Evolutionary conservation across 139 green algal species (phyloP).

Genomic region (Chlorokybus atmophyticus): DNA sequence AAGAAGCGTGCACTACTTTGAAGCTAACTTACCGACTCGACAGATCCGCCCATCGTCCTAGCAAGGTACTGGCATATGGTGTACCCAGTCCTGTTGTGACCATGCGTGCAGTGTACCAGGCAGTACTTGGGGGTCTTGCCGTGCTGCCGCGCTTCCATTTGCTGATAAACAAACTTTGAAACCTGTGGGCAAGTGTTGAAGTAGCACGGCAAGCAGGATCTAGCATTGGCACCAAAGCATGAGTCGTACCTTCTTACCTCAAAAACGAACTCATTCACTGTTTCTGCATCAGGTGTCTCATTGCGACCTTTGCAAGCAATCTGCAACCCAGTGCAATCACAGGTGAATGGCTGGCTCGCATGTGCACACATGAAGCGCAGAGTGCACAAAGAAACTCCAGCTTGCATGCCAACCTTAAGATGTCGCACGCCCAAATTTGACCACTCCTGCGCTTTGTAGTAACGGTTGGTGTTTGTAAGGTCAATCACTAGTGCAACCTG

Average conservation of each 20-base stretch:
- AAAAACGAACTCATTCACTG: slow-evolving; percentile 12
- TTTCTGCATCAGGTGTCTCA: neutral
- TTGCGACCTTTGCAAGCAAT: neutral
- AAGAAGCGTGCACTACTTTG: slow-evolving; percentile 32
- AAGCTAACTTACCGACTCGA: no score
- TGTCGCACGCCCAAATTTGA: slow-evolving; percentile 29
- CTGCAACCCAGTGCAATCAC: no score
- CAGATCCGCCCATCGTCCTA: slow-evolving; percentile 19
- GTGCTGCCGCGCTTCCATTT: no score
- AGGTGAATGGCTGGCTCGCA: no score
- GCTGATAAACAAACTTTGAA: no score
- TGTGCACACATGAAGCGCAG: no score
- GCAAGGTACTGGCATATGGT: slow-evolving; percentile 52
- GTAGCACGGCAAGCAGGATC: no score
- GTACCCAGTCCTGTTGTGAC: slow-evolving; percentile 87
- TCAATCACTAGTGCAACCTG: slow-evolving; percentile 74
- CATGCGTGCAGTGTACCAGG: slow-evolving; percentile 95
- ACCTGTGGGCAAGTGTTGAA: no score
- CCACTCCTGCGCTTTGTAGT: slow-evolving; percentile 65
- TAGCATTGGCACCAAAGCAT: no score
- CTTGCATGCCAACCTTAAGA: slow-evolving; percentile 30
- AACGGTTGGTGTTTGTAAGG: slow-evolving; percentile 76
- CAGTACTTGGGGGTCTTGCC: slow-evolving; percentile 20
- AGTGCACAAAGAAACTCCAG: no score
- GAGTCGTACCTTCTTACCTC: slow-evolving; percentile 4